Base-by-base conservation (phyloP, 805 yeast species). In the Teunomyces atbi region DNA sequence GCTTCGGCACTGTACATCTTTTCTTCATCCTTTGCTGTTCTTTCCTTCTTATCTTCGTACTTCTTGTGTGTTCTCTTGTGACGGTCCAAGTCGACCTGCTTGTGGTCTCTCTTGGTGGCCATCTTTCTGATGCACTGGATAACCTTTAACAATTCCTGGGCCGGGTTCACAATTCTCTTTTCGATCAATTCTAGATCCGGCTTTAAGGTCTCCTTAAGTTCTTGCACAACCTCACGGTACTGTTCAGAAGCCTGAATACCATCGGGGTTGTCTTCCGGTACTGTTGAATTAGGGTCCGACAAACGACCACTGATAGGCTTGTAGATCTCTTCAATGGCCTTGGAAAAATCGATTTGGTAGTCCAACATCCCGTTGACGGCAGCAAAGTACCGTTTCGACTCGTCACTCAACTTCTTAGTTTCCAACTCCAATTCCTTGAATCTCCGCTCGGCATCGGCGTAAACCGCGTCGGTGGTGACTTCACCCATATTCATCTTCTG, bases 151-250 rank as follows among this genome's bases (percentile, higher is more conserved):
- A 94, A 69, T 61, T 92, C 97, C 61, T 88, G 94, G 5, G 97
- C 95, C 0, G 99, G 99, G 41, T 79, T 79, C 40, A 94, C 88
- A 57, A 94, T 84, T 62, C 96, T 82, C 45, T 89, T 79, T 56
- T 94, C 97, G 55, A 94, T 89, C 66, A 94, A 78, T 57, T 89
- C 96, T 63, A 94, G 75, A 64, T 94, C 99, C 0, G 99, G 99
- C 61, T 89, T 86, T 59, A 94, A 73, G 2, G 89, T 82, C 45
- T 81, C 83, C 68, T 91, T 94, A 56, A 94, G 73, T 50, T 91
- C 97, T 42, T 81, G 79, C 30, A 94, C 97, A 46, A 90, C 85
- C 36, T 79, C 95, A 47, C 96, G 77, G 68, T 91, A 94, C 63
- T 86, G 96, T 61, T 87, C 96, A 58, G 95, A 82, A 1, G 99